Evolutionary conservation across 2,329 filamentous ascomycete genomes (phyloP), one percentile per base, ranked within the genome.

Genomic region (Penicillium palitans): DNA sequence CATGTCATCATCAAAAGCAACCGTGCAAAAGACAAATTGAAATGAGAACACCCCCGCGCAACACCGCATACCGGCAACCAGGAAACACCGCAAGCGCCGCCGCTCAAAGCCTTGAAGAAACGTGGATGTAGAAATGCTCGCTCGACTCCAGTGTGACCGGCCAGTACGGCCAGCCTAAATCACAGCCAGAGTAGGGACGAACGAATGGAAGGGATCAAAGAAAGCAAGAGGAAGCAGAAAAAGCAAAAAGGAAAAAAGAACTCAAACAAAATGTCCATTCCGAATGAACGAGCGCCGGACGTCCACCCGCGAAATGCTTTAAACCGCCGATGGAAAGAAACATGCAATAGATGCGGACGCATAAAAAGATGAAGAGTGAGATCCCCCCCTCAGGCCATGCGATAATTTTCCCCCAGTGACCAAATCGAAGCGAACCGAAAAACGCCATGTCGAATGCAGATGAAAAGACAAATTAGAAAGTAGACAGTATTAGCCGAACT

Each of bases 371-470:
- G 59, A 58, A 66, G 55, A 56, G 41, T 25, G 24, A 57, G 50
- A 59, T 57, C 37, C 63, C 63, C 65, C 63, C 65, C 54, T 61
- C 47, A 65, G 56, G 61, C 66, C 64, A 66, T 68, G 69, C 66
- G 62, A 67, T 61, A 58, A 63, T 48, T 61, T 44, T 59, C 56
- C 61, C 60, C 51, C 64, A 49, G 57, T 54, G 21, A 41, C 27
- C 52, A 42, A 44, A 66, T 61, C 57, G 60, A 60, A 63, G 35
- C 48, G 47, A 53, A 72, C 69, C 67, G 59, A 59, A 55, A 65
- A 73, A 75, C 72, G 68, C 72, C 73, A 55, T 64, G 61, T 71
- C 61, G 63, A 71, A 75, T 74, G 72, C 72, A 72, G 57, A 57
- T 67, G 57, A 66, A 57, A 61, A 58, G 49, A 59, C 59, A 48